Base-by-base conservation (phyloP, 1,284 basidiomycete genomes). In the Ganoderma meredithae region DNA sequence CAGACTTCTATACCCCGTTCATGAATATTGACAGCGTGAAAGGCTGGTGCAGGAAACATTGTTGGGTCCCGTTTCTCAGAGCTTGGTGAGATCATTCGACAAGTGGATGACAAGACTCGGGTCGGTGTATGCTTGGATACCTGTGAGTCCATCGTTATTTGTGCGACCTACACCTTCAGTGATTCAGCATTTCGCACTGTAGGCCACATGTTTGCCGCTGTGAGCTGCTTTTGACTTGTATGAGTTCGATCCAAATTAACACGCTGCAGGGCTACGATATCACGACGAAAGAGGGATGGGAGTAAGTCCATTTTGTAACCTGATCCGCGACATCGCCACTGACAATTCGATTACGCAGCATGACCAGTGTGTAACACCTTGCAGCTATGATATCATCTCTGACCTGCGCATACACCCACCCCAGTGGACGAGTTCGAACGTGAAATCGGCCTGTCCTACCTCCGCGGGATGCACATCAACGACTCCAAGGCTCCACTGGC, bases 61-160 rank as follows among this genome's bases (percentile, higher is more conserved):
- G 85, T 96, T 52, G 95, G 95, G 1, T 88, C 88, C 1, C 82
- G 86, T 13, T 94, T 95, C 73, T 76, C 83, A 15, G 90, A 96
- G 70, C 79, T 96, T 12, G 86, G 85, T 0, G 81, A 80, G 1
- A 95, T 96, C 68, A 95, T 97, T 52, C 77, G 81, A 0, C 81
- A 83, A n/a, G 92, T 96, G 0, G 82, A 90, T 5, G 88, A 96
- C 76, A 95, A 95, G 79, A 79, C 81, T 0, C 81, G 95, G 43
- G 88, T 96, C 0, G 92, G 94, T 0, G 90, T 96, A 1, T 96
- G 95, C 79, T 80, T 97, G 65, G 95, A 97, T 80, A 96, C 95
- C 0, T 96, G 95, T 89, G 71, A 63, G 88, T 75, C 0, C 19
- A 33, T 17, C 17, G 36, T 12, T 8, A 39, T 70, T n/a, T 17